phyloP scores from a whole-genome alignment of 2,329 filamentous ascomycete genomes.

The Macrophomina pseudophaseolina region DNA sequence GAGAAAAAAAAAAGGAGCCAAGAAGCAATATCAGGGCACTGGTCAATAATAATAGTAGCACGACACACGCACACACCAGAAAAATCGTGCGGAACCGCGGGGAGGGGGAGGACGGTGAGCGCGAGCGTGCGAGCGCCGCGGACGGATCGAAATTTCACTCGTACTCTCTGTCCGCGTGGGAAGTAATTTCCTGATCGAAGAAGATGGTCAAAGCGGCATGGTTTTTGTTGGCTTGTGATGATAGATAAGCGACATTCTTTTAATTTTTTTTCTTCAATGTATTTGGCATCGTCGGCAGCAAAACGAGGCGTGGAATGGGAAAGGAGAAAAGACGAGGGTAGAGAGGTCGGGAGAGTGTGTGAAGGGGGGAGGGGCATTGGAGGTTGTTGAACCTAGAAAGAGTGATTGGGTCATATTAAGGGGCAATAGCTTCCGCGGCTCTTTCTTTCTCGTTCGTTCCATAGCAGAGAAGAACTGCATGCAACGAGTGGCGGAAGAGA shows the following conservation, averaged over 20 bases:
- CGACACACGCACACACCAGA: background rate
- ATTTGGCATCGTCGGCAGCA: too few relatives aligned
- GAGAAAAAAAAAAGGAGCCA: background rate
- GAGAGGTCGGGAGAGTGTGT: background rate
- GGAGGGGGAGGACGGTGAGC: too few relatives aligned
- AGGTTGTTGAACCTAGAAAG: background rate
- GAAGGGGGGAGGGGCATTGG: too few relatives aligned
- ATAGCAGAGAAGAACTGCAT: background rate
- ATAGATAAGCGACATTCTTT: background rate
- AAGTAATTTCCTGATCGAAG: too few relatives aligned
- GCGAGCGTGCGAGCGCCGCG: background rate
- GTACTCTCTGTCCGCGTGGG: too few relatives aligned
- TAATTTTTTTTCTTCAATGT: too few relatives aligned
- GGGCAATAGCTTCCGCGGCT: background rate
- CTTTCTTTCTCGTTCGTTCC: background rate
- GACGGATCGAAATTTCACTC: background rate
- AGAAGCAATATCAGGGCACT: background rate
- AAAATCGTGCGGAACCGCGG: too few relatives aligned
- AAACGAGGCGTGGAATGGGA: background rate
- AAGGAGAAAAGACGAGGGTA: background rate
- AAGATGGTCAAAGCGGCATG: too few relatives aligned
- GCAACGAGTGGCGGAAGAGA: background rate
- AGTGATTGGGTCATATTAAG: background rate
- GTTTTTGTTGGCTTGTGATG: too few relatives aligned
- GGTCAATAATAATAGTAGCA: background rate